Evolutionary conservation across 257 asterid genomes (phyloP), one percentile per base, ranked within the genome.

Genomic region (Pogostemon cablin): DNA sequence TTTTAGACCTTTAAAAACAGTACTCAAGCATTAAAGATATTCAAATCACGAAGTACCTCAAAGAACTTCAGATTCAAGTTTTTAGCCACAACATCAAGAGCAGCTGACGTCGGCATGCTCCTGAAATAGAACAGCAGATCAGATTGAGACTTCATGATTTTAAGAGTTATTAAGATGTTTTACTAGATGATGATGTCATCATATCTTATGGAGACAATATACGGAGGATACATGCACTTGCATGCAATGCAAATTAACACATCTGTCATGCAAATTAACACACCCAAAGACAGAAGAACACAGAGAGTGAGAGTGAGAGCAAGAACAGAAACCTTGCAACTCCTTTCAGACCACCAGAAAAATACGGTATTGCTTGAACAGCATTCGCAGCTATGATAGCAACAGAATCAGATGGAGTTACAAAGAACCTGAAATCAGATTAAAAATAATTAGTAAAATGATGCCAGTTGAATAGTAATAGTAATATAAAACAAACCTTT

Each of bases 91-190:
- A 93, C 95, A 79, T 93, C 98, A 74, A 93, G 99, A 75, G 99
- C 99, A 72, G 99, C 95, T 77, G 99, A 93, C 15, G 99, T 93
- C 72, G 99, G 98, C 99, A 93, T 93, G 83, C 99, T 93, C 96
- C 99, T 93, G 86, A 75, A 75, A 54, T 49, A 77, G 73, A 56
- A 58, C 57, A 74, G 58, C 59, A n/a, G 78, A 67, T 67, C 62
- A 67, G 38, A 74, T 48, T 42, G 43, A 46, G 75, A 71, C 50
- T 72, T 37, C 72, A 53, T 43, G 46, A 57, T 44, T 34, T 9
- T 7, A 15, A 40, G 48, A 46, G 7, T 9, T 41, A 25, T 4
- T 59, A 72, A 37, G 62, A 41, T 61, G 25, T 38, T 34, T 64
- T 65, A 63, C 12, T 37, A 17, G 50, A 44, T 46, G 44, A 67